These are phyloP conservation scores for Striga hermonthica DNA, from an alignment of 305 asterid species.

Conservation along the genomic window DNA sequence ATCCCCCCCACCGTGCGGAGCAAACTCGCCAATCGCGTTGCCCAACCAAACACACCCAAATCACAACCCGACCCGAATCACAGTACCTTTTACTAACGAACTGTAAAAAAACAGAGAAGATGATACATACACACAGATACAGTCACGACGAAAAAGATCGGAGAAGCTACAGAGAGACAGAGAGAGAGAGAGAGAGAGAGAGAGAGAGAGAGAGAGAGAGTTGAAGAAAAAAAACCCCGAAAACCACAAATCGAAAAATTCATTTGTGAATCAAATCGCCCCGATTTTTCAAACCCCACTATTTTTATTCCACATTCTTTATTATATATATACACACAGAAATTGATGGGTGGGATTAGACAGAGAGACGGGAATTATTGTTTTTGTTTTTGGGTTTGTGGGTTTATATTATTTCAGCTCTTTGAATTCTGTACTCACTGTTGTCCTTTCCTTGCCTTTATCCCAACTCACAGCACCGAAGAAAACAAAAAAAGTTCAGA, in stretches of 20 bases:
- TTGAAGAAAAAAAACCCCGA: too few species aligned
- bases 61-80: conserved; percentile 39
- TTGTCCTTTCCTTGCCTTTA: conserved; percentile 34
- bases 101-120: neutral
- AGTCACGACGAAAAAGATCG: too few species aligned
- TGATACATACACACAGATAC: too few species aligned
- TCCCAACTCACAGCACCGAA: conserved; percentile 35
- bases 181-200: too few species aligned
- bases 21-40: conserved; percentile 14
- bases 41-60: neutral
- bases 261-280: conserved; percentile 58
- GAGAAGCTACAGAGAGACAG: too few species aligned
- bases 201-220: too few species aligned
- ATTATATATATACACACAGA: conserved; percentile 19
- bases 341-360: conserved; percentile 53
- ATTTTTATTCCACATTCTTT: conserved; percentile 37
- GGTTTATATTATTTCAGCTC: conserved; percentile 40
- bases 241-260: conserved; percentile 42
- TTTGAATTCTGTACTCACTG: conserved; percentile 37
- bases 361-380: conserved; percentile 49
- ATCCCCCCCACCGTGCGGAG: neutral
- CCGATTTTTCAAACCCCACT: conserved; percentile 33
- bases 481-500: conserved; percentile 32
- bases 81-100: conserved; percentile 29
- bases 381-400: conserved; percentile 37